These are phyloP conservation scores for Corchorus capsularis DNA, from an alignment of 345 rosid genomes.

Conservation along the genomic window DNA sequence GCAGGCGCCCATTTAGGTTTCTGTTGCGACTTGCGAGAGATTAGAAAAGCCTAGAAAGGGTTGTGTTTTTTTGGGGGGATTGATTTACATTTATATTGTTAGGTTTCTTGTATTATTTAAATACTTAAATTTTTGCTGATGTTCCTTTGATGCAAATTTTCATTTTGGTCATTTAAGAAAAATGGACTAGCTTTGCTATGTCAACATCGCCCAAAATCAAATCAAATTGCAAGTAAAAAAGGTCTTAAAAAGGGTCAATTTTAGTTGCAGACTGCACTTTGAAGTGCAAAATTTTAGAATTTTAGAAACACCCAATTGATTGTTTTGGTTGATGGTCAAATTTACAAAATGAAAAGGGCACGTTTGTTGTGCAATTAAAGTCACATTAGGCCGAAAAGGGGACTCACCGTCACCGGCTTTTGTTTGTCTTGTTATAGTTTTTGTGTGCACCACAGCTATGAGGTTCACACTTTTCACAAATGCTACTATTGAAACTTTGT, in stretches of 20 bases:
- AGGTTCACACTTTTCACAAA: too few species aligned
- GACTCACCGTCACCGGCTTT: not conserved
- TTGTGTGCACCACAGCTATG: too few species aligned
- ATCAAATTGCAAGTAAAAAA: not conserved
- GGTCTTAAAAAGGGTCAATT: not conserved
- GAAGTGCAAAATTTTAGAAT: not conserved
- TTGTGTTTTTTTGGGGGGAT: not conserved
- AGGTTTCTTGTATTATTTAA: not conserved
- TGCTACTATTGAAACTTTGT: too few species aligned
- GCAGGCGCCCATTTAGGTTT: constrained; percentile 30
- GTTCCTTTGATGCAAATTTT: not conserved
- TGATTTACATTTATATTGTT: not conserved
- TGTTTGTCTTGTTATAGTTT: not conserved
- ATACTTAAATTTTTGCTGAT: not conserved
- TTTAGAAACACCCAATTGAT: not conserved
- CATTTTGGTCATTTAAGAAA: not conserved
- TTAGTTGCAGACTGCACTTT: not conserved
- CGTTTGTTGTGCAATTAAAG: not conserved
- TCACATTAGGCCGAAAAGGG: constrained; percentile 14
- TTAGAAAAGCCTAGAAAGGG: not conserved
- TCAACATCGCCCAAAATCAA: not conserved
- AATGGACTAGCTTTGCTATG: not conserved
- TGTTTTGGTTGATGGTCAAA: not conserved
- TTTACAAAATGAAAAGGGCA: too few species aligned
- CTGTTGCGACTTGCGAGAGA: too few species aligned